These are phyloP conservation scores for Apodospora peruviana DNA, from an alignment of 495 filamentous ascomycete genomes.

Conservation along the genomic window DNA sequence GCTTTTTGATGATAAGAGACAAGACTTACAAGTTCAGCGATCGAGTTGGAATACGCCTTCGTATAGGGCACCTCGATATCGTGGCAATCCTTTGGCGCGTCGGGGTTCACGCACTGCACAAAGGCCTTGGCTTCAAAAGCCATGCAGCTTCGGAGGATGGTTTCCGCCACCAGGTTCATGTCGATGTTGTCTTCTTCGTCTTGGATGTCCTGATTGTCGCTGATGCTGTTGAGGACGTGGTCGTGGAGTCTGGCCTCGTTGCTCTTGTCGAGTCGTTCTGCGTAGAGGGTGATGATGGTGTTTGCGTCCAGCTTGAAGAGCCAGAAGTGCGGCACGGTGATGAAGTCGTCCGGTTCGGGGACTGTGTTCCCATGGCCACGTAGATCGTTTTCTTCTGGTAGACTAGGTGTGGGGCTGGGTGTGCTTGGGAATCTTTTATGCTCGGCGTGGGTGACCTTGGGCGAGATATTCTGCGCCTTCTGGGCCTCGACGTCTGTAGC, in stretches of 20 bases:
- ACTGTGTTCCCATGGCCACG: background rate
- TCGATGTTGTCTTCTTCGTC: background rate
- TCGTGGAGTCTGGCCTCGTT: constrained; percentile 2
- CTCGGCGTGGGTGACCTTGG: no score
- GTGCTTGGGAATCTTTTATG: background rate
- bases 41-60: constrained; percentile 4
- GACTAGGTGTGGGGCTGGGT: background rate
- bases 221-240: constrained; percentile 2
- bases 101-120: background rate
- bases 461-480: no score
- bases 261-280: background rate
- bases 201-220: constrained; percentile 2
- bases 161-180: background rate
- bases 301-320: constrained; percentile 8
- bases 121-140: constrained; percentile 7
- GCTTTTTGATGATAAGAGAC: background rate
- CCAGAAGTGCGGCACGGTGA: constrained; percentile 10
- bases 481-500: no score
- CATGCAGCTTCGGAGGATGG: constrained; percentile 1
- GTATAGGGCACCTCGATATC: constrained; percentile 3
- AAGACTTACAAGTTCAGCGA: constrained; percentile 4
- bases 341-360: constrained; percentile 1
- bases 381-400: background rate
- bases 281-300: constrained; percentile 6
- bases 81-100: background rate